Conservation (phyloP, 2,329 filamentous ascomycete genomes). For the Trichoderma sp. region DNA sequence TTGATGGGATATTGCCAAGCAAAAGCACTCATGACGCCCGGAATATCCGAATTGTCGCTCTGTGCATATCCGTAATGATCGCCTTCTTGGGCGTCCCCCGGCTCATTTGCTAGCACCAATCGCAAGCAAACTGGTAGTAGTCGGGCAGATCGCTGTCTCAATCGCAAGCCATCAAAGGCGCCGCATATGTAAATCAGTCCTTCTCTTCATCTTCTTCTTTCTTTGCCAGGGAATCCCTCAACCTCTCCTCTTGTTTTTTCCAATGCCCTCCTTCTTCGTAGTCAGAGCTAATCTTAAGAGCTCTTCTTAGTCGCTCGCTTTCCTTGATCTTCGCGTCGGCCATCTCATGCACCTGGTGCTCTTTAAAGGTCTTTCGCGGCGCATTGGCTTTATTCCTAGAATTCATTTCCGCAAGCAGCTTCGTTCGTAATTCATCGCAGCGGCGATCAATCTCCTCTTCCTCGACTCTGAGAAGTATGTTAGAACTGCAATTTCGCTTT, state of each 20-base stretch:
- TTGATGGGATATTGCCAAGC: neutral
- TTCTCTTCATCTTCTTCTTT: slow-evolving; percentile 40
- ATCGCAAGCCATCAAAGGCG: neutral
- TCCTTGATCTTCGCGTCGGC: slow-evolving; percentile 96
- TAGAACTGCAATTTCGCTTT: slow-evolving; percentile 25
- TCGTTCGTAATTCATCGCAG: slow-evolving; percentile 49
- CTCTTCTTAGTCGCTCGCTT: slow-evolving; percentile 83
- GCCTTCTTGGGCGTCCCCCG: no score
- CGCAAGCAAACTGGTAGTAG: neutral
- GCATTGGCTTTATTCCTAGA: slow-evolving; percentile 40
- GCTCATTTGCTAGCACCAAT: neutral
- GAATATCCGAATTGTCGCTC: neutral
- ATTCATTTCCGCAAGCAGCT: slow-evolving; percentile 47
- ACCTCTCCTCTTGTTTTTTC: slow-evolving; percentile 77
- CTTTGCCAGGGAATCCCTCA: slow-evolving; percentile 50
- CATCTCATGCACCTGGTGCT: slow-evolving; percentile 93
- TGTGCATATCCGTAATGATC: neutral
- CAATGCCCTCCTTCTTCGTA: slow-evolving; percentile 88
- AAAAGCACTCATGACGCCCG: neutral
- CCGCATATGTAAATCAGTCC: slow-evolving; percentile 25
- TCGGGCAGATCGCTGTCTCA: neutral
- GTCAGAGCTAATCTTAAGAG: slow-evolving; percentile 82
- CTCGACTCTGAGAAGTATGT: slow-evolving; percentile 59
- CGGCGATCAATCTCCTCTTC: slow-evolving; percentile 87
- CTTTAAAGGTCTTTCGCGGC: slow-evolving; percentile 68